Conservation (phyloP, 345 rosid genomes). For the Trapa bicornis region DNA sequence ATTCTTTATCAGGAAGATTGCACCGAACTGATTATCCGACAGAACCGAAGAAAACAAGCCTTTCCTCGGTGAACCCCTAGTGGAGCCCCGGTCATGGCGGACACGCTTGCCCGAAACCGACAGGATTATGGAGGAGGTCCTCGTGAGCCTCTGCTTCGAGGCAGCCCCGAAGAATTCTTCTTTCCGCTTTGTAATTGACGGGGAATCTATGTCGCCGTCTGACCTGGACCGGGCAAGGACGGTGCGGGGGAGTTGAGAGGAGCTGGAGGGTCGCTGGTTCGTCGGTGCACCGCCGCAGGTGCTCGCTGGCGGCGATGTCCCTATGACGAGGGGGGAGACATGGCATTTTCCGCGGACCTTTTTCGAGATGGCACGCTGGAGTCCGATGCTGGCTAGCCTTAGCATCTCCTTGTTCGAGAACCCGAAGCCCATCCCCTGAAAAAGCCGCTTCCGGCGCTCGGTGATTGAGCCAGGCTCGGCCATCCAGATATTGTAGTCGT, state of each 20-base stretch:
- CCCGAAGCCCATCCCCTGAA: conserved; percentile 67
- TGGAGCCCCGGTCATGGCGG: conserved; percentile 26
- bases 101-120: conserved; percentile 27
- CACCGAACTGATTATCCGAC: conserved; percentile 32
- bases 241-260: conserved; percentile 15
- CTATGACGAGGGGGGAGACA: conserved; percentile 1
- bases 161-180: conserved; percentile 46
- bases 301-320: not conserved
- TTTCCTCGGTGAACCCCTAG: conserved; percentile 19
- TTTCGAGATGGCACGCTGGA: conserved; percentile 17
- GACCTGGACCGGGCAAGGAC: conserved; percentile 61
- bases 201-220: conserved; percentile 50
- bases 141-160: conserved; percentile 55
- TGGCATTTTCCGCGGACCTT: conserved; percentile 3
- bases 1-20: conserved; percentile 77
- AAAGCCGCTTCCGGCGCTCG: conserved; percentile 58
- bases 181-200: conserved; percentile 39
- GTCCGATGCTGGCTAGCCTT: conserved; percentile 17
- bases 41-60: conserved; percentile 17
- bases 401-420: conserved; percentile 22
- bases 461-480: conserved; percentile 71
- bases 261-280: conserved; percentile 7
- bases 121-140: conserved; percentile 48
- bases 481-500: conserved; percentile 76
- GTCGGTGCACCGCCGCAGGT: not conserved